Conservation (phyloP, 129 eudicot genomes). For the Kitagawia praeruptora region DNA sequence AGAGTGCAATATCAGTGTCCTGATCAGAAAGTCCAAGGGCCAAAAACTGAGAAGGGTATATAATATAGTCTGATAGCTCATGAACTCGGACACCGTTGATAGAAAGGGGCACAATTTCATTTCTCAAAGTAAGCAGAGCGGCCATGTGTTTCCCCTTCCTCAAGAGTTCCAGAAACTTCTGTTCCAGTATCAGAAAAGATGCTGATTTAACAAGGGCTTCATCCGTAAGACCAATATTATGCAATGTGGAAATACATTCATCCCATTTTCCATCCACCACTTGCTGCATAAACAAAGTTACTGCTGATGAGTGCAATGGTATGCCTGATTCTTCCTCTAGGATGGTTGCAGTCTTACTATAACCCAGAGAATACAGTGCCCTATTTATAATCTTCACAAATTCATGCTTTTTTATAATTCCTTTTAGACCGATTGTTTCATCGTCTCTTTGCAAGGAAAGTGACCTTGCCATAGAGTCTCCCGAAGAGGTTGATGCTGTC, state of each 20-base stretch:
- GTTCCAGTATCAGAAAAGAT: conserved; percentile 26
- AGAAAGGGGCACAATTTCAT: conserved; percentile 26
- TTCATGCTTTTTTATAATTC: conserved; percentile 26
- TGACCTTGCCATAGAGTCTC: conserved; percentile 24
- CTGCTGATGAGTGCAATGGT: conserved; percentile 17
- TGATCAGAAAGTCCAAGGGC: conserved; percentile 3
- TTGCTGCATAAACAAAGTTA: conserved; percentile 22
- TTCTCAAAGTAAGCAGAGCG: conserved; percentile 25
- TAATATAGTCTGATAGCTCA: conserved; percentile 24
- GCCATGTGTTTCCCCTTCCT: conserved; percentile 17
- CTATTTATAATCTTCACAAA: conserved; percentile 23
- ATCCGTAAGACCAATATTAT: conserved; percentile 20
- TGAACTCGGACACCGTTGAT: conserved; percentile 20
- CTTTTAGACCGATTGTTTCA: conserved; percentile 24
- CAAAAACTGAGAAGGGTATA: conserved; percentile 13
- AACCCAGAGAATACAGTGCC: conserved; percentile 30
- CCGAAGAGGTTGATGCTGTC: conserved; percentile 17
- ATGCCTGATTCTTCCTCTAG: conserved; percentile 32
- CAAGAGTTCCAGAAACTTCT: conserved; percentile 24
- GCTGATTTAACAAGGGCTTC: conserved; percentile 20
- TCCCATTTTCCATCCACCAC: conserved; percentile 27
- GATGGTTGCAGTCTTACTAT: conserved; percentile 21
- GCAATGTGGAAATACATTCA: conserved; percentile 24
- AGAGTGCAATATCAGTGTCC: conserved; percentile 4
- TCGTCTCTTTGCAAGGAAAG: conserved; percentile 21